Base-by-base conservation (phyloP, 805 yeast genomes). In the Zygotorulaspora chibaensis region DNA sequence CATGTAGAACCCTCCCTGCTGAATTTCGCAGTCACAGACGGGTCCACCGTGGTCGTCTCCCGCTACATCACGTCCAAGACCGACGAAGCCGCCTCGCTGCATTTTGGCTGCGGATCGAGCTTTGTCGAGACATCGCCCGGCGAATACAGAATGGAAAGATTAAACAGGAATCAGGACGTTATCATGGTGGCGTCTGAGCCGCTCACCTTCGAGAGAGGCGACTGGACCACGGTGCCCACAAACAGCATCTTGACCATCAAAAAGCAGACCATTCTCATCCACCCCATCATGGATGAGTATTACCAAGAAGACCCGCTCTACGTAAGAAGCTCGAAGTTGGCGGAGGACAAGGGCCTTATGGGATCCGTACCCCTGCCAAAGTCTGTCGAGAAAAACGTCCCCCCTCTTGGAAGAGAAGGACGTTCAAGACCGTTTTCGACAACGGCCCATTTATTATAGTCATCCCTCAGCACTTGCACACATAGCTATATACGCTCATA, bases 151-250 rank as follows among this genome's bases (percentile, higher is more conserved):
- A 89, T 93, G 96, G 97, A 93, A 66, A 76, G 99, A 44, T 72
- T 87, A 49, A 95, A 90, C 65, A 75, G 97, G 43, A 85, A 93
- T 8, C 97, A 91, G 65, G 91, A 88, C 65, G 91, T 93, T 13
- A 84, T 91, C n/a, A 84, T 93, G 83, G 93, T 93, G 40, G 96
- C 99, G 1, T 84, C 95, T 13, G 99, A 93, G 62, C 99, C 99
- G 0, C 73, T 93, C 46, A 93, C 99, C 0, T 93, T 93, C 65
- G 98, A 93, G 68, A 72, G 99, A 45, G 91, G 90, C 33, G 99
- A 93, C 67, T 93, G 99, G 99, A 86, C 91, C 42, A 83, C 96
- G 3, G 95, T 93, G 0, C 98, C 98, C 2, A 85, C 98, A 1
- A 93, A 93, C 63, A 85, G 97, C 2, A 71, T 84, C 1, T 65